These are phyloP conservation scores for Tripterygium wilfordii DNA, from an alignment of 177 flowering plant genomes.

Conservation along the genomic window DNA sequence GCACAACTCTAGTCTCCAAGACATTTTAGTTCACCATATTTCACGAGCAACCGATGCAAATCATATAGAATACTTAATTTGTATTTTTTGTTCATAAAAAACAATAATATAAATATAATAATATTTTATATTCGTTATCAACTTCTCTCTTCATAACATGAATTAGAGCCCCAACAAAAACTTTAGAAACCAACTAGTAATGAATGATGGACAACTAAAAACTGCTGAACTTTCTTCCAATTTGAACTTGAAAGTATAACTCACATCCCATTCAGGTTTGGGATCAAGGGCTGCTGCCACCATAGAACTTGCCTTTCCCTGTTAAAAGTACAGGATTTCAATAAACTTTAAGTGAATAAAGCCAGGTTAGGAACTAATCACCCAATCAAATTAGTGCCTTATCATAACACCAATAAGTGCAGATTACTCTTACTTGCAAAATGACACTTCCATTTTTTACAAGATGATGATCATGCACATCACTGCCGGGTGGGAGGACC, in stretches of 20 bases:
- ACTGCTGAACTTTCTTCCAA: too few relatives aligned
- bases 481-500: constrained; percentile 75
- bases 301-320: constrained; percentile 97
- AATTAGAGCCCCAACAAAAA: too few relatives aligned
- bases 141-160: too few relatives aligned
- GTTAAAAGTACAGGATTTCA: neutral
- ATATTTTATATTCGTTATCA: too few relatives aligned
- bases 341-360: neutral
- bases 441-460: constrained; percentile 70
- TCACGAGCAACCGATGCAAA: too few relatives aligned
- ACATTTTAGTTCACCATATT: too few relatives aligned
- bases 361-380: neutral
- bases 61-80: too few relatives aligned
- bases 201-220: neutral
- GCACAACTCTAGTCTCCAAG: too few relatives aligned
- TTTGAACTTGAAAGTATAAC: neutral
- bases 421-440: constrained; percentile 58
- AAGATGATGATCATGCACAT: constrained; percentile 79
- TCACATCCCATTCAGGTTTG: constrained; percentile 79
- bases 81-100: too few relatives aligned
- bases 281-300: constrained; percentile 83
- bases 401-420: neutral
- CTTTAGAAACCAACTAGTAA: neutral
- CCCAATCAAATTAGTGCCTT: neutral
- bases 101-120: too few relatives aligned